Evolutionary conservation across 2,329 filamentous ascomycete species (phyloP), one percentile per base, ranked within the genome.

Genomic region (Colletotrichum kahawae): DNA sequence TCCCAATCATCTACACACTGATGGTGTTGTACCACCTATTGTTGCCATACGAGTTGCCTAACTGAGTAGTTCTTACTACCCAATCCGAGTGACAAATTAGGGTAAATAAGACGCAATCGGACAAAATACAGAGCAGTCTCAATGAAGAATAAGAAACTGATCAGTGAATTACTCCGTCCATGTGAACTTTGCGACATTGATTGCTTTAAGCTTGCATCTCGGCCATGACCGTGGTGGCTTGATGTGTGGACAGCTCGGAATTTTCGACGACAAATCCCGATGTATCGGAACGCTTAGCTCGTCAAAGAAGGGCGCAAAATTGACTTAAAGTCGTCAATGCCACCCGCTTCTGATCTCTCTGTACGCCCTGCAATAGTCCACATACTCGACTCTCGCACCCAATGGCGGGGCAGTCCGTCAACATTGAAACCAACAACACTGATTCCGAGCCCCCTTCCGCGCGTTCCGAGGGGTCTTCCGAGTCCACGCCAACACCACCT

Each of bases 111-210:
- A n/a, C n/a, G n/a, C n/a, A n/a, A n/a, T n/a, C n/a, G n/a, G n/a
- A n/a, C n/a, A n/a, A n/a, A n/a, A n/a, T n/a, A n/a, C n/a, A n/a
- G n/a, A n/a, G n/a, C n/a, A n/a, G n/a, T n/a, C n/a, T n/a, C n/a
- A n/a, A n/a, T n/a, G n/a, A 2, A 18, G 38, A n/a, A 48, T 12
- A 18, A 48, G 9, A 48, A n/a, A 1, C 9, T 12, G 3, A 1
- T n/a, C 38, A 0, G 38, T 12, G 5, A 48, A 2, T n/a, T 1
- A 9, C 1, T 48, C 18, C 38, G 2, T n/a, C 0, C 38, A 5
- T 10, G 18, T 43, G 9, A 10, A 33, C 3, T 1, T 33, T 1
- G 9, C 31, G 38, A 43, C 38, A 10, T 43, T 9, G 8, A 43
- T 43, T 5, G 8, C 7, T 4, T 16, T 16, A 8, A 48, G 43